Evolutionary conservation across 345 rosid genomes (phyloP).

Genomic region (Litchi chinensis): DNA sequence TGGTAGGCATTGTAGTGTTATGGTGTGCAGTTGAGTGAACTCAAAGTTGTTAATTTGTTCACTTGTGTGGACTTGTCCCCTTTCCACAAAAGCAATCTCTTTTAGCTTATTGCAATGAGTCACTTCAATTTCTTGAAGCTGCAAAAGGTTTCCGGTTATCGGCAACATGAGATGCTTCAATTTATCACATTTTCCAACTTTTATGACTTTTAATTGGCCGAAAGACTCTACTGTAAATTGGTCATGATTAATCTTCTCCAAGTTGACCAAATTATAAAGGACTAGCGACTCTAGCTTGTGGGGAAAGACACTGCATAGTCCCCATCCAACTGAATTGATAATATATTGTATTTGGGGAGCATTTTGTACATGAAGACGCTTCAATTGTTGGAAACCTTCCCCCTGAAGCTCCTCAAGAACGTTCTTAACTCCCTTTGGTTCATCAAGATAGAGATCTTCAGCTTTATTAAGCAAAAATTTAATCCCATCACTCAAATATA

Average conservation of each 20-base stretch:
- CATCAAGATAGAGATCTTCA: constrained; percentile 17
- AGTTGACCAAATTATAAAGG: constrained; percentile 15
- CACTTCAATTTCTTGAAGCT: constrained; percentile 19
- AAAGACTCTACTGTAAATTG: constrained; percentile 5
- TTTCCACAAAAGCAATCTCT: constrained; percentile 14
- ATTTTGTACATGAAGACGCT: constrained; percentile 20
- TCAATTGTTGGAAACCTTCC: constrained; percentile 28
- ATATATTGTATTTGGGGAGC: constrained; percentile 10
- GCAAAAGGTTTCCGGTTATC: constrained; percentile 4
- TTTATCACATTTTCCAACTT: constrained; percentile 11
- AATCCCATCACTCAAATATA: neutral
- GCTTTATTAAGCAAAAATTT: constrained; percentile 11
- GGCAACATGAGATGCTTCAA: constrained; percentile 22
- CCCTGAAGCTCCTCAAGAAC: constrained; percentile 12
- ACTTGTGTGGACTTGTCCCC: too few species aligned
- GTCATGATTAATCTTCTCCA: constrained; percentile 23
- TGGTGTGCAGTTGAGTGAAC: neutral
- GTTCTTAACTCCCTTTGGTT: neutral
- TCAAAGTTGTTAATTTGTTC: neutral
- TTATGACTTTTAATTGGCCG: constrained; percentile 15
- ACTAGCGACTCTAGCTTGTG: neutral
- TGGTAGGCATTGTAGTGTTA: too few species aligned
- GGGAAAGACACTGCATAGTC: neutral
- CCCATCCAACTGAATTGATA: neutral
- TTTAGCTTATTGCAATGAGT: constrained; percentile 14